A percentile compares a stretch with the other conserved stretches of the same genome.
These are phyloP conservation scores for Lavandula angustifolia DNA, from an alignment of 257 asterid species.

Conservation along the genomic window DNA sequence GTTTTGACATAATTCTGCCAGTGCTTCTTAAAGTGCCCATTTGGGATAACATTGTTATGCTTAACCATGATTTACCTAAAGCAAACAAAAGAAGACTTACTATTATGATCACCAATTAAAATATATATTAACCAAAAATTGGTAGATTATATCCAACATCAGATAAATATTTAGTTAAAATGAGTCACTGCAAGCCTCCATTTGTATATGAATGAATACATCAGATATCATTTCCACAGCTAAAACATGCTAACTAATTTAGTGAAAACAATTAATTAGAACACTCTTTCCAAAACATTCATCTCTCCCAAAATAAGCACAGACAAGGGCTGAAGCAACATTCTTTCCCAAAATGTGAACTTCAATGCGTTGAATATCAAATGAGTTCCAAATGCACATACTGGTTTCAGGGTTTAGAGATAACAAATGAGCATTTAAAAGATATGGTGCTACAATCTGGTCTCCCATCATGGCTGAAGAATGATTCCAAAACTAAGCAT, in stretches of 20 bases:
- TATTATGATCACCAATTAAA: not conserved
- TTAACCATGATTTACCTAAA: conserved; percentile 54
- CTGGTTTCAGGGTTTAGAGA: not conserved
- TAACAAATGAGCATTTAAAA: not conserved
- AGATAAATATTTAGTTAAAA: too few relatives aligned
- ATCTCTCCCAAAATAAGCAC: not conserved
- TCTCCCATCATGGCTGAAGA: not conserved
- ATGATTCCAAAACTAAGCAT: not conserved
- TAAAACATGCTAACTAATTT: not conserved
- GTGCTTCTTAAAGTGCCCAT: conserved; percentile 70
- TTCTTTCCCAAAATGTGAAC: not conserved
- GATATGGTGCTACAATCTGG: not conserved
- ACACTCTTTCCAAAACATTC: not conserved
- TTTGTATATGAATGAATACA: not conserved
- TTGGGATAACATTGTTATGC: conserved; percentile 73
- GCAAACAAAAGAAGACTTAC: not conserved
- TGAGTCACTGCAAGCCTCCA: too few relatives aligned
- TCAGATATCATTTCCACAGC: not conserved
- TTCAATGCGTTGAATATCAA: too few relatives aligned
- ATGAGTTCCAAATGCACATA: not conserved
- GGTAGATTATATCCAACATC: too few relatives aligned
- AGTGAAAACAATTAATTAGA: not conserved
- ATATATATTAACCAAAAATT: too few relatives aligned
- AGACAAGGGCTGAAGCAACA: not conserved
- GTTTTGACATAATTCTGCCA: conserved; percentile 74